Conservation (phyloP, 441 rosid genomes). For the Aquilaria agallochum region DNA sequence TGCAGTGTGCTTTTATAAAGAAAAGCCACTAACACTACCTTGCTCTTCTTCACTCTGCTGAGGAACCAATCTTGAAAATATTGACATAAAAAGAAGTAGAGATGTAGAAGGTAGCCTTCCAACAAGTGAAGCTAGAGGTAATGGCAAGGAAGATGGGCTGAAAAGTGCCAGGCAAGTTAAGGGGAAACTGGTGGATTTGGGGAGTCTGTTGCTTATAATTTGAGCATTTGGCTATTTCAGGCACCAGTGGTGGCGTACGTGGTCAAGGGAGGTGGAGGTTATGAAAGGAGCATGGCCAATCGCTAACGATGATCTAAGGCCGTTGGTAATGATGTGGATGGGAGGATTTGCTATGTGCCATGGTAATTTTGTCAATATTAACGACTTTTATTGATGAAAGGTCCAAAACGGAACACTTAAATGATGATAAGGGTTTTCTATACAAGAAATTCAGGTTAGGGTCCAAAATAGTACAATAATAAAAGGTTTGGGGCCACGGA, state of each 20-base stretch:
- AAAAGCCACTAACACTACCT: slow-evolving; percentile 50
- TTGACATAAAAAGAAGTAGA: slow-evolving; percentile 74
- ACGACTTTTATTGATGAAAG: too few species aligned
- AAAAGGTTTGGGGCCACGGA: too few species aligned
- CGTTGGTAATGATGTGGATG: too few species aligned
- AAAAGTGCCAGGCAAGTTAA: slow-evolving; percentile 86
- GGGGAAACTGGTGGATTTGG: slow-evolving; percentile 60
- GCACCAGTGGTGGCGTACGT: slow-evolving; percentile 80
- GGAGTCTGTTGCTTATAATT: slow-evolving; percentile 93
- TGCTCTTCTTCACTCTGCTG: slow-evolving; percentile 46
- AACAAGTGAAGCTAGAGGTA: too few species aligned
- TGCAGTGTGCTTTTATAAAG: too few species aligned
- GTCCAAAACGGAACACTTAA: too few species aligned
- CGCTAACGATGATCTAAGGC: too few species aligned
- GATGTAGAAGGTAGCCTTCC: slow-evolving; percentile 8
- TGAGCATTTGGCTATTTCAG: slow-evolving; percentile 85
- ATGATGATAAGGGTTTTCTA: too few species aligned
- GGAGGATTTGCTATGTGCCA: too few species aligned
- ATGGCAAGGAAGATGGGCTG: slow-evolving; percentile 29
- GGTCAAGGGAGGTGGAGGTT: slow-evolving; percentile 61
- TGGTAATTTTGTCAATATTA: too few species aligned
- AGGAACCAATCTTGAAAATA: slow-evolving; percentile 17
- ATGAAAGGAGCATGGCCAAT: slow-evolving; percentile 49
- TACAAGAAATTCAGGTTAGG: too few species aligned
- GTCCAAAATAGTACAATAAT: too few species aligned